Evolutionary conservation across 805 yeast species (phyloP).

Genomic region (Yamadazyma sp.): DNA sequence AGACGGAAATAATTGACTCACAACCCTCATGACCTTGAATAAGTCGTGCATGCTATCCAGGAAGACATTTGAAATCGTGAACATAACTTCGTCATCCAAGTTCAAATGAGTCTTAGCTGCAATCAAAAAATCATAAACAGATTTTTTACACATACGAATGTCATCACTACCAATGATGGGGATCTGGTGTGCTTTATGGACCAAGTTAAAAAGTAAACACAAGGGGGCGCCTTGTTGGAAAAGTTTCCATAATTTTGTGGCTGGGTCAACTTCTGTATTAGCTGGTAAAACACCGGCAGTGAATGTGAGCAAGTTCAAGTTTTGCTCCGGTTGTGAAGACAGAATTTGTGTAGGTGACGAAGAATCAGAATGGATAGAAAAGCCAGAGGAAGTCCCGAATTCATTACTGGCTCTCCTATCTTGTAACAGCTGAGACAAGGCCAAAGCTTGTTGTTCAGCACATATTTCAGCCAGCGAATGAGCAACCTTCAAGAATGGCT

Average conservation of each 20-base stretch:
- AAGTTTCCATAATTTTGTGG: constrained; percentile 82
- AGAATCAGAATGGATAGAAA: constrained; percentile 36
- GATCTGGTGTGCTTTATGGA: constrained; percentile 39
- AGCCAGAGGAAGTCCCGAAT: constrained; percentile 34
- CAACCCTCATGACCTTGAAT: constrained; percentile 70
- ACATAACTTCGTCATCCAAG: constrained; percentile 76
- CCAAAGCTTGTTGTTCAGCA: constrained; percentile 70
- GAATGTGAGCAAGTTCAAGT: constrained; percentile 52
- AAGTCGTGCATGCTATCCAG: constrained; percentile 78
- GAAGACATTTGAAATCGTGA: constrained; percentile 88
- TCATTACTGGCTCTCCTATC: constrained; percentile 23
- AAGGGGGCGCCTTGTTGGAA: constrained; percentile 92
- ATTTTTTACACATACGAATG: constrained; percentile 78
- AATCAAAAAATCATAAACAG: constrained; percentile 83
- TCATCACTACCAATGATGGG: constrained; percentile 76
- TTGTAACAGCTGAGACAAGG: constrained; percentile 42
- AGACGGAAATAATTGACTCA: constrained; percentile 50
- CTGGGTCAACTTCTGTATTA: constrained; percentile 80
- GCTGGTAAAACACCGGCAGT: constrained; percentile 79
- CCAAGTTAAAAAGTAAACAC: constrained; percentile 77
- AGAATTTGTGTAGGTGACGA: constrained; percentile 17
- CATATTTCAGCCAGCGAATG: constrained; percentile 63
- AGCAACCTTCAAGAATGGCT: constrained; percentile 65
- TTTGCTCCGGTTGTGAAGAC: constrained; percentile 17
- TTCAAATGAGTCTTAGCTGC: constrained; percentile 79